A percentile compares a stretch with the other conserved stretches of the same genome.
Evolutionary conservation across 2,329 filamentous ascomycete species (phyloP).

Genomic region (Rutstroemia sp.): DNA sequence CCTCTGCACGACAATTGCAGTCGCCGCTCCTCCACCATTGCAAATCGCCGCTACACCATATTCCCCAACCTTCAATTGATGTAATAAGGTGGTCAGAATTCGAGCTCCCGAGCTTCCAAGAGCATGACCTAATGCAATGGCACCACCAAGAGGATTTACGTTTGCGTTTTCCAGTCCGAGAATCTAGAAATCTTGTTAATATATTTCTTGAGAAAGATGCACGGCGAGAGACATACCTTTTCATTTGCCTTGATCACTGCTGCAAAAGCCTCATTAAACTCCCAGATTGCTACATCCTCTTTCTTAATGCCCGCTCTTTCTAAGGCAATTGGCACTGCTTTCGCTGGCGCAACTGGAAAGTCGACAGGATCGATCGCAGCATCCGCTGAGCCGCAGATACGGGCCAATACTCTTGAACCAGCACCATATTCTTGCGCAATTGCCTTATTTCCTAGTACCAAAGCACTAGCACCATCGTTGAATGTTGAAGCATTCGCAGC

Average conservation of each 20-base stretch:
- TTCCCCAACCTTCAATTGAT: conserved; percentile 83
- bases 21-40: conserved; percentile 90
- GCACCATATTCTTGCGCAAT: conserved; percentile 74
- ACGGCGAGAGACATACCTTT: conserved; percentile 46
- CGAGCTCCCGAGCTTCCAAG: conserved; percentile 88
- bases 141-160: conserved; percentile 84
- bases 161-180: conserved; percentile 69
- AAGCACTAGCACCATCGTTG: conserved; percentile 87
- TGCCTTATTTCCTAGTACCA: conserved; percentile 76
- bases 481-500: conserved; percentile 91
- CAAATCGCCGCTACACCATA: conserved; percentile 95
- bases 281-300: conserved; percentile 90
- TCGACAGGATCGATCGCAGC: conserved; percentile 87
- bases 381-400: conserved; percentile 79
- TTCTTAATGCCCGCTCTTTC: conserved; percentile 84
- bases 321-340: conserved; percentile 85
- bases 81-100: conserved; percentile 82
- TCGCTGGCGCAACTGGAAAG: conserved; percentile 87
- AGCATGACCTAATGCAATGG: conserved; percentile 86
- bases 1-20: conserved; percentile 83
- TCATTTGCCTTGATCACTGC: conserved; percentile 92
- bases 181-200: conserved; percentile 19
- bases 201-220: neutral
- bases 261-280: conserved; percentile 98
- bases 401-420: conserved; percentile 75